Conservation (phyloP, 2,329 filamentous ascomycete genomes). For the Massarina eburnea region DNA sequence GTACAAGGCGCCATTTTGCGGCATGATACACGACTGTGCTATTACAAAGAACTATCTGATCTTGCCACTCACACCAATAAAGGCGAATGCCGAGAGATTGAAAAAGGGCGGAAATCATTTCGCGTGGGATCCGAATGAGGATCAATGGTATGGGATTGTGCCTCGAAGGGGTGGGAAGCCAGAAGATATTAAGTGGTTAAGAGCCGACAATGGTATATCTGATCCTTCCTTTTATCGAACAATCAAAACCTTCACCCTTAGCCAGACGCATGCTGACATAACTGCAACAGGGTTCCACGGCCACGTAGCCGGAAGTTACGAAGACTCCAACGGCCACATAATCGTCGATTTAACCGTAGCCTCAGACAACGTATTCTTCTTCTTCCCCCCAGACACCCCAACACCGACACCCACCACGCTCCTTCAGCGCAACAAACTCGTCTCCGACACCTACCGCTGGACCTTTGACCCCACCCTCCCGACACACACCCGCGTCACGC, state of each 20-base stretch:
- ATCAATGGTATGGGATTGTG: constrained; percentile 59
- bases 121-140: constrained; percentile 52
- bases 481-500: constrained; percentile 29
- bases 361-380: constrained; percentile 42
- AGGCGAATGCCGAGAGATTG: constrained; percentile 38
- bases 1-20: constrained; percentile 44
- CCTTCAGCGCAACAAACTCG: constrained; percentile 46
- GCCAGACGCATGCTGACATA: not conserved
- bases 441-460: constrained; percentile 44
- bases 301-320: constrained; percentile 48
- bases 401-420: constrained; percentile 36
- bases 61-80: constrained; percentile 43
- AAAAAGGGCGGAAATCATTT: constrained; percentile 45
- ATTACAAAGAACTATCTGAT: constrained; percentile 45
- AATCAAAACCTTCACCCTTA: not conserved
- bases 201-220: constrained; percentile 52
- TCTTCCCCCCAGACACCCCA: constrained; percentile 45
- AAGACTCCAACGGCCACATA: constrained; percentile 41
- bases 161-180: constrained; percentile 53
- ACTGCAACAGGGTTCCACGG: constrained; percentile 40
- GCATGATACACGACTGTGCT: constrained; percentile 45
- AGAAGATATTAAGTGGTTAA: constrained; percentile 57
- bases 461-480: constrained; percentile 40
- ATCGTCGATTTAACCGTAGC: constrained; percentile 43
- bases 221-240: not conserved